Evolutionary conservation across 1,139 yeast genomes (phyloP), one percentile per base, ranked within the genome.

Genomic region (Zhuliangozyma blackwelliae): DNA sequence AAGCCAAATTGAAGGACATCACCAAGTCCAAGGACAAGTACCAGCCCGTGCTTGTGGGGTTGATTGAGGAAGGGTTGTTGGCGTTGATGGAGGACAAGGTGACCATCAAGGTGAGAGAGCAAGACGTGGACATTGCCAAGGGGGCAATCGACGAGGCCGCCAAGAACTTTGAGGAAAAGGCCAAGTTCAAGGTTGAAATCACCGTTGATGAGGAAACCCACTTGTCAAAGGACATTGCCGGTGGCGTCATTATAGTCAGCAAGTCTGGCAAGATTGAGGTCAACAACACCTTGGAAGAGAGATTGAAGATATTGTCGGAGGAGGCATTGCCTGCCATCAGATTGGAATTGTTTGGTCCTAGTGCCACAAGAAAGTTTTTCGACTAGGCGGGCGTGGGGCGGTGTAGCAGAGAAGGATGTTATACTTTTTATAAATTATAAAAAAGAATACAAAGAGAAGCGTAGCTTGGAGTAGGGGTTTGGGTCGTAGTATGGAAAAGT

Each of bases 271-370:
- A 85, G 66, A 90, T 94, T 50, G 90, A 83, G 51, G 88, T 92
- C 41, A 74, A 87, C 65, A 92, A 92, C 69, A 90, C 98, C 29
- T 76, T 94, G 55, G 96, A 88, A 55, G 97, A 90, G 70, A 86
- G 99, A 66, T 77, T 92, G 57, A 77, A 80, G 54, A 69, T 94
- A 46, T 74, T 92, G 55, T 76, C 86, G 33, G 85, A 85, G 59
- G 87, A 81, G 54, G 86, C 96, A 7, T 77, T 94, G 50, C 99
- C 99, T 36, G 95, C 90, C 38, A 82, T 94, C 49, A 82, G 97
- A 68, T 71, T 84, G 47, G 95, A 89, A 54, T 69, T 92, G 57
- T 92, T 89, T 61, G 98, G 98, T 38, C 82, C 87, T 40, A 84
- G 97, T 23, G 65, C 76, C 40, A 64, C 92, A 38, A 86, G 97